phyloP scores from a whole-genome alignment of 2,329 filamentous ascomycete genomes.

The Calonectria montana region DNA sequence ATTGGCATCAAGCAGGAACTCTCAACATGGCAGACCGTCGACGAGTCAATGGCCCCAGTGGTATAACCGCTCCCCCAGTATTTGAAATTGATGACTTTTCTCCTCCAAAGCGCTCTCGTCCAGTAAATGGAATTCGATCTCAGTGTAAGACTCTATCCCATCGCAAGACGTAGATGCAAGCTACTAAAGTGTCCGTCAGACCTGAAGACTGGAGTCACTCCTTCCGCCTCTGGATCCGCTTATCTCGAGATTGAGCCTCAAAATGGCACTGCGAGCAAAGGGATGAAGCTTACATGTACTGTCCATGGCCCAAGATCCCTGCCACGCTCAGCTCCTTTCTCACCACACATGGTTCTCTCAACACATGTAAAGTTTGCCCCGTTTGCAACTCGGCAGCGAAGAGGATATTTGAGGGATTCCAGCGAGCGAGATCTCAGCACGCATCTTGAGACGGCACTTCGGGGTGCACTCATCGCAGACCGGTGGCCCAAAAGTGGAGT shows the following conservation, averaged over 20 bases:
- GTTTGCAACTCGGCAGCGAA: constrained; percentile 85
- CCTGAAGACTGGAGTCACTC: constrained; percentile 90
- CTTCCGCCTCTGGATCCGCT: constrained; percentile 92
- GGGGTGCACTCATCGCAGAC: constrained; percentile 91
- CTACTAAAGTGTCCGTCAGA: constrained; percentile 62
- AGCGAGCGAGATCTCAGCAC: constrained; percentile 90
- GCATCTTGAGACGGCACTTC: constrained; percentile 89
- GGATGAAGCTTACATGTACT: constrained; percentile 91
- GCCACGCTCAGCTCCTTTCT: constrained; percentile 90
- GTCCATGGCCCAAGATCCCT: constrained; percentile 94
- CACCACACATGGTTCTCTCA: constrained; percentile 89
- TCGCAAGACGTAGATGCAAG: not conserved
- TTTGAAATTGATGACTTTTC: constrained; percentile 66
- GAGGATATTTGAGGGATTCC: constrained; percentile 87
- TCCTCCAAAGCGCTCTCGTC: constrained; percentile 64
- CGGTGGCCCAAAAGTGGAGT: constrained; percentile 98
- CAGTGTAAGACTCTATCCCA: constrained; percentile 73
- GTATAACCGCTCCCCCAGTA: constrained; percentile 79
- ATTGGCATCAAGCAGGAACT: constrained; percentile 8
- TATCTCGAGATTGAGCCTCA: constrained; percentile 77
- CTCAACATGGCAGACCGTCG: constrained; percentile 81
- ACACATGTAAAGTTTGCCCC: constrained; percentile 97
- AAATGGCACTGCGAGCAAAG: constrained; percentile 63
- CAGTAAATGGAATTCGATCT: constrained; percentile 80
- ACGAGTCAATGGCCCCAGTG: constrained; percentile 88